Conservation (phyloP, 768 basidiomycete genomes). For the Mycena indigotica region DNA sequence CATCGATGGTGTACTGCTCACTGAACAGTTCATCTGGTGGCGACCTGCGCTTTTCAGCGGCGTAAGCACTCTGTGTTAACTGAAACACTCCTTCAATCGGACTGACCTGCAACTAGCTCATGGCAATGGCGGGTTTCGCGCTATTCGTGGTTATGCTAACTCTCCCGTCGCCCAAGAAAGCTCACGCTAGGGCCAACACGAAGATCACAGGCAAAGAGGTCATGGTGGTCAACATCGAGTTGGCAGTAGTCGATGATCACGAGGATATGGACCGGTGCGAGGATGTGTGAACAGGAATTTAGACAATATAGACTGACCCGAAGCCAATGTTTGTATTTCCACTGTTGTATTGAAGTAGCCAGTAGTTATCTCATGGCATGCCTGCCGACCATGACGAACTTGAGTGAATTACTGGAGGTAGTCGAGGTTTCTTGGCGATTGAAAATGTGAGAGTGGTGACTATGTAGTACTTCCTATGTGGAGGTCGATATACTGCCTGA, state of each 20-base stretch:
- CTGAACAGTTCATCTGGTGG: constrained; percentile 38
- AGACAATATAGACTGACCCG: neutral
- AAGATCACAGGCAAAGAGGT: neutral
- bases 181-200: neutral
- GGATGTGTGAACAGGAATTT: neutral
- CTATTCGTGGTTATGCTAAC: neutral
- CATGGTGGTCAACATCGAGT: neutral
- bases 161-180: neutral
- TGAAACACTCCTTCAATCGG: neutral
- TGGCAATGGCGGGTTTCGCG: neutral
- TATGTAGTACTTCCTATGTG: too few species aligned
- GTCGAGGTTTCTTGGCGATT: too few species aligned
- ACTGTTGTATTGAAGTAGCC: neutral
- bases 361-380: neutral
- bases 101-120: neutral
- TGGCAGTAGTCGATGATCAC: neutral
- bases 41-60: constrained; percentile 43
- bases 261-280: too few species aligned
- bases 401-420: too few species aligned
- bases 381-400: too few species aligned
- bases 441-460: too few species aligned
- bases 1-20: constrained; percentile 40
- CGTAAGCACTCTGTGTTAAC: neutral
- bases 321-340: neutral
- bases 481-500: too few species aligned